Conservation (phyloP, 129 eudicot species). For the Centrapalus pauciflorus region DNA sequence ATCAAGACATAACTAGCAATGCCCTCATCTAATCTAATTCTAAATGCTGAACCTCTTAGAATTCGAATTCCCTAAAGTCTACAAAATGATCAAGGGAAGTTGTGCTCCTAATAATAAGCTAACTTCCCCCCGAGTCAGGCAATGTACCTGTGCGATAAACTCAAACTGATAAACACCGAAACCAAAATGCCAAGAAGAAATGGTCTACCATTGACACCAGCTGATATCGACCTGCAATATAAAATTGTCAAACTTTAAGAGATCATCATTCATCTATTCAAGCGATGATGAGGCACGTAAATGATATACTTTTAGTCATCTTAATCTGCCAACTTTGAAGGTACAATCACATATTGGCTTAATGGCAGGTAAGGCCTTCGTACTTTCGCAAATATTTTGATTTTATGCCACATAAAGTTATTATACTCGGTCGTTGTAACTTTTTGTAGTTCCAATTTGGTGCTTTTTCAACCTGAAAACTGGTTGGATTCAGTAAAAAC, state of each 20-base stretch:
- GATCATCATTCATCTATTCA: neutral
- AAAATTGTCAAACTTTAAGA: neutral
- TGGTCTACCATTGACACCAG: constrained; percentile 21
- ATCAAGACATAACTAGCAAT: constrained; percentile 15
- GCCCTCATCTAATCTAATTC: constrained; percentile 17
- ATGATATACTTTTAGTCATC: neutral
- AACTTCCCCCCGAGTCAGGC: neutral
- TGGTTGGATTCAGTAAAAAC: too few species aligned
- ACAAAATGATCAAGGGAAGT: constrained; percentile 21
- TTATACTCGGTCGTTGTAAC: too few species aligned
- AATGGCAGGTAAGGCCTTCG: too few species aligned
- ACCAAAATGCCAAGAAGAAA: constrained; percentile 22
- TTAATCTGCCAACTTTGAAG: neutral
- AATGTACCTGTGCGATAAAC: constrained; percentile 20
- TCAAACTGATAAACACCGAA: constrained; percentile 27
- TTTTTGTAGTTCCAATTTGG: too few species aligned
- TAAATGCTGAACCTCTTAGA: neutral
- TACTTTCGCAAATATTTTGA: too few species aligned
- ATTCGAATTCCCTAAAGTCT: constrained; percentile 10
- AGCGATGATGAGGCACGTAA: neutral
- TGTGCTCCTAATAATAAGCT: neutral
- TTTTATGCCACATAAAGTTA: too few species aligned
- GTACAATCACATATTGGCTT: neutral
- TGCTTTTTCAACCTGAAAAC: too few species aligned
- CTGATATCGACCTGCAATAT: constrained; percentile 32